A percentile compares a stretch with the other conserved stretches of the same genome.
Evolutionary conservation across 495 filamentous ascomycete species (phyloP).

Genomic region (Lophiostoma macrostomum): DNA sequence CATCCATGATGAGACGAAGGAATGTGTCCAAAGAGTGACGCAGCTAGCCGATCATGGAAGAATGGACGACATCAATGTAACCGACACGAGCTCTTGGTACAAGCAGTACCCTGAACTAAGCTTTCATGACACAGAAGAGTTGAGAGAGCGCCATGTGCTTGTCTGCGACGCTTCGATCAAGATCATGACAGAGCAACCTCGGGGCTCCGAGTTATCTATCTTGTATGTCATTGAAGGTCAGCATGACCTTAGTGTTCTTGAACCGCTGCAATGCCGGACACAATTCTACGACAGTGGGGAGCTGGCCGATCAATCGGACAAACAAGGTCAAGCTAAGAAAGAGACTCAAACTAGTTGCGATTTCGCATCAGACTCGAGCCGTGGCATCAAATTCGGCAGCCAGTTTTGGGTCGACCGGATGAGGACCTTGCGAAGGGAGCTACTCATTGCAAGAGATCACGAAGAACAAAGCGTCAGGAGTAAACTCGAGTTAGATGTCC

Average conservation of each 20-base stretch:
- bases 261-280: slow-evolving; percentile 31
- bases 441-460: slow-evolving; percentile 14
- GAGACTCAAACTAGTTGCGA: slow-evolving; percentile 17
- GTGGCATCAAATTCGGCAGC: slow-evolving; percentile 36
- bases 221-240: slow-evolving; percentile 30
- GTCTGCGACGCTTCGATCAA: slow-evolving; percentile 39
- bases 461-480: slow-evolving; percentile 11
- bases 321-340: not conserved
- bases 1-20: slow-evolving; percentile 29
- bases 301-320: slow-evolving; percentile 12
- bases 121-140: slow-evolving; percentile 21
- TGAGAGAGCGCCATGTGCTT: slow-evolving; percentile 34
- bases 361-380: slow-evolving; percentile 13
- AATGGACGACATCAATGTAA: slow-evolving; percentile 22
- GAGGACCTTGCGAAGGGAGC: slow-evolving; percentile 16
- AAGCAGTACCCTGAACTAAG: slow-evolving; percentile 36
- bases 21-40: slow-evolving; percentile 33
- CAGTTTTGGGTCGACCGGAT: slow-evolving; percentile 38
- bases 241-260: slow-evolving; percentile 13
- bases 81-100: slow-evolving; percentile 26
- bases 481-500: slow-evolving; percentile 12
- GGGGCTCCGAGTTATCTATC: slow-evolving; percentile 34
- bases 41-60: slow-evolving; percentile 17
- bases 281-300: slow-evolving; percentile 34
- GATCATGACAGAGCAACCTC: slow-evolving; percentile 30